Evolutionary conservation across 202 grass and related monocot genomes (phyloP).

Genomic region (Zoysia matrella): DNA sequence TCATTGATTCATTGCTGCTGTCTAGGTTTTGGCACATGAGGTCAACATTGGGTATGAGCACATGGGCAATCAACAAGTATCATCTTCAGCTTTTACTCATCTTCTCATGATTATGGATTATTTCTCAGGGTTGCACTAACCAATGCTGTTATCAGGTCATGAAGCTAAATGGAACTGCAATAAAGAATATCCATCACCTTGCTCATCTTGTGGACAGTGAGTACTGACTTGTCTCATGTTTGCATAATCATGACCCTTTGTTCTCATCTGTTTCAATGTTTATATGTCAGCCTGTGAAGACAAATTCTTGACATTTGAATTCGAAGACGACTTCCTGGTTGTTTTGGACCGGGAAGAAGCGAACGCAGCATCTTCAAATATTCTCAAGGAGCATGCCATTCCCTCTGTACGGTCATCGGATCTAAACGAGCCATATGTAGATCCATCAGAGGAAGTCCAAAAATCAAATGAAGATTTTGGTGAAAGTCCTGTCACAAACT

Average conservation of each 20-base stretch:
- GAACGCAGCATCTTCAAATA: conserved; percentile 54
- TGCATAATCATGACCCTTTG: neutral
- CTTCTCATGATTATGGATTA: conserved; percentile 41
- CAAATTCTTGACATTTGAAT: conserved; percentile 95
- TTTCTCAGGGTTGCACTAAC: conserved; percentile 25
- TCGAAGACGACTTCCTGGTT: conserved; percentile 92
- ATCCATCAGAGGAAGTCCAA: conserved; percentile 50
- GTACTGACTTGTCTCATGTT: conserved; percentile 25
- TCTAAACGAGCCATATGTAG: conserved; percentile 67
- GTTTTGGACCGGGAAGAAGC: conserved; percentile 83
- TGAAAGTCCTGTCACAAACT: conserved; percentile 80
- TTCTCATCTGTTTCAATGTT: neutral
- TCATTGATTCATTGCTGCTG: conserved; percentile 30
- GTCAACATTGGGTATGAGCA: conserved; percentile 94
- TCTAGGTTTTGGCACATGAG: conserved; percentile 83
- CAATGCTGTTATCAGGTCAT: conserved; percentile 62
- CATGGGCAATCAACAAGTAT: conserved; percentile 95
- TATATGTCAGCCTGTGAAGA: conserved; percentile 74
- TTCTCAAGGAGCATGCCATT: conserved; percentile 89
- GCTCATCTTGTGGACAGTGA: conserved; percentile 94
- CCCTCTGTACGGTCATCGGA: conserved; percentile 76
- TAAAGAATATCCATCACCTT: conserved; percentile 98
- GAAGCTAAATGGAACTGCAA: conserved; percentile 80
- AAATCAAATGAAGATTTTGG: conserved; percentile 67
- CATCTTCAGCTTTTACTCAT: conserved; percentile 10